Conservation (phyloP, 768 basidiomycete genomes). For the Phaffia australis region DNA sequence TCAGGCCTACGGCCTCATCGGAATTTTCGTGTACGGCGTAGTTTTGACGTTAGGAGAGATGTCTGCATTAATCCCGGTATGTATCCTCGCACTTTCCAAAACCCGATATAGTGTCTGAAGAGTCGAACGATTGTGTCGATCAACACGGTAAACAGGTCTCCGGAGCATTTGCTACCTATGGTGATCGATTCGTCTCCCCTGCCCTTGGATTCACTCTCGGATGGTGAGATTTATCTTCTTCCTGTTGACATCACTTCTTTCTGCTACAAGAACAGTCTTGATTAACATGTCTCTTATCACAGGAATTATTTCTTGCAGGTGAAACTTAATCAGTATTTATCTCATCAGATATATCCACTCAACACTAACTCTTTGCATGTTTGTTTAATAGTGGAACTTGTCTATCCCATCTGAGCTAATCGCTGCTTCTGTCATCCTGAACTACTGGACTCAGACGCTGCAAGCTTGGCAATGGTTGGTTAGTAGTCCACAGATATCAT, state of each 20-base stretch:
- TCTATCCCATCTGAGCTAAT: conserved; percentile 48
- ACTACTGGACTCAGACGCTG: not conserved
- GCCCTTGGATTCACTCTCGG: conserved; percentile 73
- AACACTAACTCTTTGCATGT: too few relatives aligned
- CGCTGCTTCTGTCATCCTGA: conserved; percentile 25
- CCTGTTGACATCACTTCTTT: too few relatives aligned
- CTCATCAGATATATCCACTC: too few relatives aligned
- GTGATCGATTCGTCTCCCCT: conserved; percentile 75
- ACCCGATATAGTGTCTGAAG: too few relatives aligned
- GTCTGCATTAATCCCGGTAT: conserved; percentile 49
- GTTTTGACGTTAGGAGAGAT: conserved; percentile 45
- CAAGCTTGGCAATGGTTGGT: not conserved
- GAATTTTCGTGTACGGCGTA: too few relatives aligned
- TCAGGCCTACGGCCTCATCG: too few relatives aligned
- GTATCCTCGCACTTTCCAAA: too few relatives aligned
- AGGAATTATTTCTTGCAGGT: too few relatives aligned
- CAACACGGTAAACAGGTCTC: conserved; percentile 37
- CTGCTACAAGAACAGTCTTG: too few relatives aligned
- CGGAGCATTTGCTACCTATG: conserved; percentile 79
- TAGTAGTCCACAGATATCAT: not conserved
- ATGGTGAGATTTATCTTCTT: conserved; percentile 38
- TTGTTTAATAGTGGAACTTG: not conserved
- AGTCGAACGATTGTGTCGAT: too few relatives aligned
- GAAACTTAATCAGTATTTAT: too few relatives aligned
- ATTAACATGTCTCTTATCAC: too few relatives aligned